Base-by-base conservation (phyloP, 2,329 filamentous ascomycete species). In the Sporothrix globosa region DNA sequence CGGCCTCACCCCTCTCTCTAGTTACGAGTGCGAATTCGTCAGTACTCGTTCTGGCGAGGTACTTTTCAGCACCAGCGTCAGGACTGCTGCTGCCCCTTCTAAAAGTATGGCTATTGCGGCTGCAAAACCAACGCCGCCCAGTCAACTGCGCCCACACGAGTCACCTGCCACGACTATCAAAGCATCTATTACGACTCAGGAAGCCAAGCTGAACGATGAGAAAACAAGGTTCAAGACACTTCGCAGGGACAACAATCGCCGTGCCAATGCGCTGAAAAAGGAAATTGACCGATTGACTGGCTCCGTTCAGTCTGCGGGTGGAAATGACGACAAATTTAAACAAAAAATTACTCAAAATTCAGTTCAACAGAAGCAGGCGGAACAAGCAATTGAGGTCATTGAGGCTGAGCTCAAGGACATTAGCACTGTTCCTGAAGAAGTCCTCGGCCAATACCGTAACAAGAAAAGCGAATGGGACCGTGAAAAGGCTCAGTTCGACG, bases 11-110 rank as follows among this genome's bases (percentile, higher is more conserved):
- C 90, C 92, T 9, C 83, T 90, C 74, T 92, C 90, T 71, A 93
- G 90, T 79, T 95, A 94, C 79, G 87, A 89, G 73, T 92, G 88
- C 80, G 91, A 95, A 78, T 92, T 94, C 77, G 86, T 94, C 71
- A 87, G 90, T 78, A 89, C 87, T 54, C 82, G 82, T 34, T 90
- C 89, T 71, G 85, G 88, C 73, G 82, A 87, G 75, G 83, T 92
- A 70, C 82, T 94, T 73, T 92, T 91, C 77, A 88, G 89, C 34
- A 89, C 90, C 7, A 92, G 88, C 79, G 86, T 94, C 73, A 87
- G 90, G 77, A 93, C 91, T 7, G 80, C 84, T 7, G 83, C 84
- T 73, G 85, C 86, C 69, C 82, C 82, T 71, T 81, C 79, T 69
- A 77, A 69, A 77, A 80, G 54, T n/a, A 21, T 44, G 24, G 77